These are phyloP conservation scores for Sindora glabra DNA, from an alignment of 306 rosid species.

Conservation along the genomic window DNA sequence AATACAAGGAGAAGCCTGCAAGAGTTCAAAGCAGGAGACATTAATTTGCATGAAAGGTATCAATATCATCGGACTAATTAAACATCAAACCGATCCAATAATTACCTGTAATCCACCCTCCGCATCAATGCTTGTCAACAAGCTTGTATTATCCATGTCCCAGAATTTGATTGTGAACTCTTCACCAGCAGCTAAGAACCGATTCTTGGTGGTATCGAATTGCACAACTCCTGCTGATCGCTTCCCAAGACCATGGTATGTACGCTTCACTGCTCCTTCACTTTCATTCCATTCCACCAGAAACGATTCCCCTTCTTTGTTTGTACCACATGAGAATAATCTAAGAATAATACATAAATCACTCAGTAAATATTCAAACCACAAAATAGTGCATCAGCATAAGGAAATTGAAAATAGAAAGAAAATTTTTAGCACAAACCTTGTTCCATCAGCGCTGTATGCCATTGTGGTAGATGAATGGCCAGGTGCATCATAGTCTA, in stretches of 20 bases:
- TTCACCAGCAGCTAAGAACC: constrained; percentile 93
- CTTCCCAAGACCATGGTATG: constrained; percentile 86
- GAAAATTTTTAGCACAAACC: constrained; percentile 36
- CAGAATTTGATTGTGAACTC: constrained; percentile 78
- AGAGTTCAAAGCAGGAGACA: constrained; percentile 22
- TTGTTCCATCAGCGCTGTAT: constrained; percentile 91
- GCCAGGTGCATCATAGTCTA: constrained; percentile 97
- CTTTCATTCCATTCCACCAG: constrained; percentile 99
- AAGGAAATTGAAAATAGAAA: background rate
- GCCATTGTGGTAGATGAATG: constrained; percentile 92
- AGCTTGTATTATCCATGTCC: constrained; percentile 83
- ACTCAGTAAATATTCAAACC: constrained; percentile 3
- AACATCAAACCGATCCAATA: background rate
- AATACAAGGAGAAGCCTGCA: constrained; percentile 89
- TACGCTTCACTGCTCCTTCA: constrained; percentile 96
- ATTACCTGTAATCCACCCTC: constrained; percentile 89
- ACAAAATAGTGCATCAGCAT: constrained; percentile 3
- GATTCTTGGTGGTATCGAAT: constrained; percentile 94
- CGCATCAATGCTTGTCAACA: constrained; percentile 61
- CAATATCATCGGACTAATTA: constrained; percentile 13
- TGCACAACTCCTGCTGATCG: constrained; percentile 84
- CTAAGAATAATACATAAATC: constrained; percentile 32
- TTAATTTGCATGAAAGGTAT: constrained; percentile 15
- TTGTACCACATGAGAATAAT: constrained; percentile 94
- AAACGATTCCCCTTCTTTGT: constrained; percentile 94